Evolutionary conservation across 2,329 filamentous ascomycete species (phyloP), one percentile per base, ranked within the genome.

Genomic region (Fusarium concolor): DNA sequence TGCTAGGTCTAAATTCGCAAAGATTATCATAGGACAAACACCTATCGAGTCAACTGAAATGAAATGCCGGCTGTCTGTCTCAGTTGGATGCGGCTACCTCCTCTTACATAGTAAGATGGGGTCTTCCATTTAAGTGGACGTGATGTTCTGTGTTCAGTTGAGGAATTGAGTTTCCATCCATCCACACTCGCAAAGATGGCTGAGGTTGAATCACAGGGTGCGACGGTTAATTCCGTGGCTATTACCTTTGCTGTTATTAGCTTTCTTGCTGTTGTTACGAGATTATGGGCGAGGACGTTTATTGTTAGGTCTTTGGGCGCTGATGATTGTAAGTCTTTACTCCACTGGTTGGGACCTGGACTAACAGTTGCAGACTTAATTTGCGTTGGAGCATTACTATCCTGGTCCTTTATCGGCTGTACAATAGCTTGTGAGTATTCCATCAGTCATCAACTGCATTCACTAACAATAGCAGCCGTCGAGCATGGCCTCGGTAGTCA

Each of bases 401-500:
- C 65, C 1, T 68, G 65, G 65, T 53, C 24, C 1, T 68, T 68
- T 0, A 68, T 68, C 2, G 65, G 29, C 6, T 68, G 65, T 8
- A 68, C 65, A 0, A 62, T 68, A 24, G 65, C 65, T 1, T 68
- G 60, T 65, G 10, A 33, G 62, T 46, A 1, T 0, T 10, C 3
- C 4, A 3, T 3, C 6, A 11, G 8, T 4, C 2, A 9, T 6
- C 2, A 1, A 12, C 4, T 4, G 2, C 14, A 0, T 7, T 37
- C 8, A 5, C 46, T 65, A 2, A 65, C 39, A 5, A 26, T 1
- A 0, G 0, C 2, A 65, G 62, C 65, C 1, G 65, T 68, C 3
- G 26, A 68, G 0, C 65, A 68, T 57, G 65, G 65, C 2, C 65
- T 68, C 0, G 65, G 65, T 11, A 41, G 61, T 5, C 65, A 68